A percentile compares a stretch with the other conserved stretches of the same genome.
Evolutionary conservation across 2,329 filamentous ascomycete genomes (phyloP).

Genomic region (Chaetomium strumarium): DNA sequence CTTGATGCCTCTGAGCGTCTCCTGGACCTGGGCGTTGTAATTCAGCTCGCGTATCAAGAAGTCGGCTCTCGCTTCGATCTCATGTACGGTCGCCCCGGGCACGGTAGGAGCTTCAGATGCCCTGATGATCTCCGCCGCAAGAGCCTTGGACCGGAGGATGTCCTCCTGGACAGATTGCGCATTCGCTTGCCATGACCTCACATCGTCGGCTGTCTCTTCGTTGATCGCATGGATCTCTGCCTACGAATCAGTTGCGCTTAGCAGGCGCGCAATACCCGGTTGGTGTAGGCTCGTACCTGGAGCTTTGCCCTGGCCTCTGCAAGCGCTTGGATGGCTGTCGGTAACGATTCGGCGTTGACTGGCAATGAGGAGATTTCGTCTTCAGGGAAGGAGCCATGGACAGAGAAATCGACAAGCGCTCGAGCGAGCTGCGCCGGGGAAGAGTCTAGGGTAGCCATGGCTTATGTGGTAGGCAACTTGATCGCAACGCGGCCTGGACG

Average conservation of each 20-base stretch:
- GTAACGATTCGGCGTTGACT: slow-evolving; percentile 34
- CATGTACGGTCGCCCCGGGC: slow-evolving; percentile 46
- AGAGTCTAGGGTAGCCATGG: slow-evolving; percentile 17
- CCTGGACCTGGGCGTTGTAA: slow-evolving; percentile 53
- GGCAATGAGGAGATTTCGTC: slow-evolving; percentile 37
- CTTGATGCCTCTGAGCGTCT: slow-evolving; percentile 46
- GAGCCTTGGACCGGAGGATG: slow-evolving; percentile 70
- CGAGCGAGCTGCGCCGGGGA: slow-evolving; percentile 35
- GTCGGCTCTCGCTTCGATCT: slow-evolving; percentile 49
- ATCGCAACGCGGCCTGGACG: not conserved
- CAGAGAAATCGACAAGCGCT: slow-evolving; percentile 59
- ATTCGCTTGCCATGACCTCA: slow-evolving; percentile 80
- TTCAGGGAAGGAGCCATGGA: slow-evolving; percentile 42
- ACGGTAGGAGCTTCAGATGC: slow-evolving; percentile 61
- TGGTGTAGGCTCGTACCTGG: slow-evolving; percentile 33
- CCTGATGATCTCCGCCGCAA: slow-evolving; percentile 74
- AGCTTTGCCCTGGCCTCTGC: slow-evolving; percentile 39
- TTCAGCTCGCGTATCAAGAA: slow-evolving; percentile 53
- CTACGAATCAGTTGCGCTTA: slow-evolving; percentile 33
- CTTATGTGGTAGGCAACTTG: not conserved
- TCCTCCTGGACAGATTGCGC: slow-evolving; percentile 81
- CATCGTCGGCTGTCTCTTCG: slow-evolving; percentile 68
- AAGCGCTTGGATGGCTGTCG: slow-evolving; percentile 37
- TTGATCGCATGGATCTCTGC: slow-evolving; percentile 71
- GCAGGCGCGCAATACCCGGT: not conserved